Evolutionary conservation across 768 basidiomycete species (phyloP), one percentile per base, ranked within the genome.

Genomic region (Pseudohyphozyma bogoriensis): DNA sequence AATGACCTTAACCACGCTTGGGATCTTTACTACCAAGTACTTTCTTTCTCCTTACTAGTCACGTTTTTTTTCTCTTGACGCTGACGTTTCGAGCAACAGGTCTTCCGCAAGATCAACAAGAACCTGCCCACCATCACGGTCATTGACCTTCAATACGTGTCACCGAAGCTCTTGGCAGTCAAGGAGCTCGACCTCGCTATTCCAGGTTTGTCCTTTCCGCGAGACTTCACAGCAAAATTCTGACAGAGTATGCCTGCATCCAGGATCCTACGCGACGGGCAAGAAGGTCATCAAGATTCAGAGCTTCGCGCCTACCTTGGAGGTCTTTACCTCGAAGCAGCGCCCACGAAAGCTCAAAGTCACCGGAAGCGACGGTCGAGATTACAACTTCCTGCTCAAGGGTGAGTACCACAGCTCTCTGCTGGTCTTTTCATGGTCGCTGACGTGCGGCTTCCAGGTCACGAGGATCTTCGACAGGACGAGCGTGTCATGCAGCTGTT

Each of bases 401-500:
- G 95, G 89, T 86, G n/a, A n/a, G n/a, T n/a, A n/a, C n/a, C n/a
- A n/a, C 62, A 53, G 70, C 24, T 31, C 15, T 18, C 20, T 33
- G 28, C 9, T n/a, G 31, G 13, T 39, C 35, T 20, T 22, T 13
- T 55, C 45, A 10, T 29, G 1, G 4, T 3, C 1, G 31, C 39
- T 56, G 39, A 55, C 28, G 10, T 1, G 13, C n/a, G 33, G 50
- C 15, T 37, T 16, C 15, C 64, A 92, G 90, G 95, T 11, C 95
- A 99, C 74, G 95, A 99, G 76, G 95, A 99, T 77, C 79, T 99
- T 53, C 90, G 95, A 42, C 95, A 97, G 75, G 95, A 99, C 72
- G 95, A 99, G 70, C 83, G 95, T 63, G 95, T 97, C 58, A 97
- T 97, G 93, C 95, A 99, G 73, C 80, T 97, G 24, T 97, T 97